Conservation (phyloP, 495 filamentous ascomycete species). For the Trichoderma parareesei region DNA sequence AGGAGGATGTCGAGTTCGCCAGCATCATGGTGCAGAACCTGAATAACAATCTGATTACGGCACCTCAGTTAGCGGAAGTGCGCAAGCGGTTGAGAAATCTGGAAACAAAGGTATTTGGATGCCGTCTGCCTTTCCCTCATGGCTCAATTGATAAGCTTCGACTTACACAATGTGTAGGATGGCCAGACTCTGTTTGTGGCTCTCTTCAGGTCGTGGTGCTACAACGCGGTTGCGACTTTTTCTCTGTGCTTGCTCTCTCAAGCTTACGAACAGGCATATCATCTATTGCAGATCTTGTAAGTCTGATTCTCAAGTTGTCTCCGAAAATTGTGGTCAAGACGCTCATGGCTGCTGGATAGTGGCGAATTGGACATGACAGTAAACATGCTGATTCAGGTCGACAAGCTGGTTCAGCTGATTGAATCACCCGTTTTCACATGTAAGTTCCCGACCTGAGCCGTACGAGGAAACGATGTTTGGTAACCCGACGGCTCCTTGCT, state of each 20-base stretch:
- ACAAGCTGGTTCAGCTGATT: constrained; percentile 94
- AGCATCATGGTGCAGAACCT: constrained; percentile 99
- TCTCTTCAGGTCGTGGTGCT: constrained; percentile 94
- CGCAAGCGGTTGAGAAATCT: constrained; percentile 84
- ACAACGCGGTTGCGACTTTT: constrained; percentile 97
- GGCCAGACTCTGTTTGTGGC: constrained; percentile 92
- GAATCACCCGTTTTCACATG: constrained; percentile 98
- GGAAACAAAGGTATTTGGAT: constrained; percentile 59
- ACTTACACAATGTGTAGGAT: constrained; percentile 47
- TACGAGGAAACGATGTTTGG: neutral
- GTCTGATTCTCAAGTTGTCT: constrained; percentile 17
- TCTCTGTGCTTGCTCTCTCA: constrained; percentile 93
- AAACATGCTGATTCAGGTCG: constrained; percentile 96
- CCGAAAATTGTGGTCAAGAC: neutral
- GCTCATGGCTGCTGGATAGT: constrained; percentile 32
- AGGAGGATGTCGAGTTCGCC: constrained; percentile 96
- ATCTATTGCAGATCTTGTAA: constrained; percentile 92
- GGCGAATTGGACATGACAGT: constrained; percentile 99
- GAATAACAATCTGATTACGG: constrained; percentile 98
- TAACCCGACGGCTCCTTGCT: neutral
- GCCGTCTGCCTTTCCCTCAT: neutral
- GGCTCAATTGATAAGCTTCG: neutral
- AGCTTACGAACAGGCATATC: constrained; percentile 97
- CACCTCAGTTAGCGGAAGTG: constrained; percentile 85
- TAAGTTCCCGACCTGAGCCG: constrained; percentile 26